Evolutionary conservation across 148 eudicot genomes (phyloP).

Genomic region (Camellia japonica): DNA sequence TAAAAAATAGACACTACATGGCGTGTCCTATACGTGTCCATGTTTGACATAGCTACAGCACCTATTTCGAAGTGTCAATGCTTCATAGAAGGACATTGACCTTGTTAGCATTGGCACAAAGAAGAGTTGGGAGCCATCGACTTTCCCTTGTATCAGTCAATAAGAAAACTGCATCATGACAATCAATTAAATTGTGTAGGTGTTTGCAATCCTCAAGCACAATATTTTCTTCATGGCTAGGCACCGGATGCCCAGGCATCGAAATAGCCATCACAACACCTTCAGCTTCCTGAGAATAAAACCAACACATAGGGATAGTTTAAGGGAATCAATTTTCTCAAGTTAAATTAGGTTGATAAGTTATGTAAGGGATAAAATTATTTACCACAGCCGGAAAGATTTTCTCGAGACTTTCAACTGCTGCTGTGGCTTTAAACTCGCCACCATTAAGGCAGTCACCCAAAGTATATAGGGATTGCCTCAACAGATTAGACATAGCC

Average conservation of each 20-base stretch:
- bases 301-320: not conserved
- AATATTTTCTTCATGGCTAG: constrained; percentile 56
- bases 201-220: constrained; percentile 74
- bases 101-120: constrained; percentile 74
- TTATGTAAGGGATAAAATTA: not conserved
- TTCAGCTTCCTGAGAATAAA: constrained; percentile 69
- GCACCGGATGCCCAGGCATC: constrained; percentile 95
- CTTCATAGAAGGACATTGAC: constrained; percentile 24
- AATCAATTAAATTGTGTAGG: constrained; percentile 61
- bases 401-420: constrained; percentile 62
- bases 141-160: constrained; percentile 98
- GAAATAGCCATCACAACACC: constrained; percentile 89
- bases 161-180: constrained; percentile 82
- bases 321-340: not conserved
- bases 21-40: too few species aligned
- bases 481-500: constrained; percentile 91
- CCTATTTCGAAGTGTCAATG: too few species aligned
- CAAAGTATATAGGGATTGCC: constrained; percentile 84
- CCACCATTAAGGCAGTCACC: constrained; percentile 90
- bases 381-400: constrained; percentile 84
- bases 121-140: constrained; percentile 93
- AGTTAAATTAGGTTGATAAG: not conserved
- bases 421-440: constrained; percentile 73
- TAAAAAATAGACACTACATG: too few species aligned
- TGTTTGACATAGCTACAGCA: too few species aligned